Evolutionary conservation across 1,284 basidiomycete species (phyloP), one percentile per base, ranked within the genome.

Genomic region (Ustilago esculenta): DNA sequence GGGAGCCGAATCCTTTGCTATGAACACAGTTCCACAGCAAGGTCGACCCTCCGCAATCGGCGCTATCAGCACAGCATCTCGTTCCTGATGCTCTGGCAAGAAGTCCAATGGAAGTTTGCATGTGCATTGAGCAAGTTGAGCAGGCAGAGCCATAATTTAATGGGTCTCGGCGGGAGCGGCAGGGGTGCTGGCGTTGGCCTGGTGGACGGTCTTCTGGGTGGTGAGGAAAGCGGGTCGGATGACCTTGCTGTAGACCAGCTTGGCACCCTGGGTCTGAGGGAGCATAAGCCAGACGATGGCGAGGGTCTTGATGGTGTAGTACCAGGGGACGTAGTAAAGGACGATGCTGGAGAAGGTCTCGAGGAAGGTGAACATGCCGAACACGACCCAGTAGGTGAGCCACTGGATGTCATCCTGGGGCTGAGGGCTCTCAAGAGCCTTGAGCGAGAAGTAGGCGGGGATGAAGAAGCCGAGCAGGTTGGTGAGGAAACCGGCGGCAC

Each of bases 211-310:
- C 48, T 63, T 61, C 40, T 66, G 68, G 53, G 70, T 59, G 39
- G 64, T 48, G 24, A 71, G 56, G 60, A 80, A 73, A 39, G 72
- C 61, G 46, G 80, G 80, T 42, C 77, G 73, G 59, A 81, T 71
- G 47, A 76, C 55, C 60, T 73, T 72, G 73, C 55, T 51, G 80
- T 80, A 81, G 42, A 81, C 77, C 35, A 73, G 53, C 80, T 81
- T 80, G 60, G 80, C 80, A 36, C 80, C 80, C 78, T 84, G 81
- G 11, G 91, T 93, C 79, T 94, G 92, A 0, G 93, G 93, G n/a
- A 94, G 87, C 11, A 89, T 89, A 52, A 95, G 88, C 84, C 92
- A 95, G 57, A 94, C 87, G 29, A 95, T 87, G 78, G 92, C 90
- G 54, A 92, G 80, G 5, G 89, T 90, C 85, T 94, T 94, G 78